Evolutionary conservation across 164 flowering plant species (phyloP).

Genomic region (Paratinospora sagittata): DNA sequence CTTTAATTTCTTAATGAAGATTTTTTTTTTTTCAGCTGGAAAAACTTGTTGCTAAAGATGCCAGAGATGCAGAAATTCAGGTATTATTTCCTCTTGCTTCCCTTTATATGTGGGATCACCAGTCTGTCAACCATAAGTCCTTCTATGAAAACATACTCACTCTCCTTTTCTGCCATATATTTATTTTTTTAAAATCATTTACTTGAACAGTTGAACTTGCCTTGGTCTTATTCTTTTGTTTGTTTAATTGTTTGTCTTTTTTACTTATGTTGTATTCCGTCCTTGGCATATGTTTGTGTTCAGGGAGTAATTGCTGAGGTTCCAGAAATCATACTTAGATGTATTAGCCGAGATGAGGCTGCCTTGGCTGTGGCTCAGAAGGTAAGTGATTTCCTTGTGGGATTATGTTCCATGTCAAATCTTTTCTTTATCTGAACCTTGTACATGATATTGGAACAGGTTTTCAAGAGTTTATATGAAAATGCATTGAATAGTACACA

Average conservation of each 20-base stretch:
- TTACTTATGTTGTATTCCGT: not conserved
- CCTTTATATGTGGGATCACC: not conserved
- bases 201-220: not conserved
- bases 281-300: not conserved
- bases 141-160: not conserved
- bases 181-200: not conserved
- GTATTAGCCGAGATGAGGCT: constrained; percentile 90
- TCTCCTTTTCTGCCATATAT: not conserved
- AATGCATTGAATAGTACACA: constrained; percentile 56
- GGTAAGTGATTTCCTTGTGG: constrained; percentile 35
- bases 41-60: constrained; percentile 42
- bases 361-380: constrained; percentile 93
- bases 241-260: not conserved
- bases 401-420: not conserved
- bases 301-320: constrained; percentile 77
- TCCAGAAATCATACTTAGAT: constrained; percentile 79
- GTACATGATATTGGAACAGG: constrained; percentile 36
- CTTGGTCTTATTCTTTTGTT: not conserved
- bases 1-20: not conserved
- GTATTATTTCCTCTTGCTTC: constrained; percentile 24
- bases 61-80: constrained; percentile 78
- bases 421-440: not conserved
- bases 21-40: constrained; percentile 58
- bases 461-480: constrained; percentile 77
- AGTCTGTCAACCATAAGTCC: not conserved